Conservation (phyloP, 1,139 yeast species). For the Meyerozyma elateridarum region DNA sequence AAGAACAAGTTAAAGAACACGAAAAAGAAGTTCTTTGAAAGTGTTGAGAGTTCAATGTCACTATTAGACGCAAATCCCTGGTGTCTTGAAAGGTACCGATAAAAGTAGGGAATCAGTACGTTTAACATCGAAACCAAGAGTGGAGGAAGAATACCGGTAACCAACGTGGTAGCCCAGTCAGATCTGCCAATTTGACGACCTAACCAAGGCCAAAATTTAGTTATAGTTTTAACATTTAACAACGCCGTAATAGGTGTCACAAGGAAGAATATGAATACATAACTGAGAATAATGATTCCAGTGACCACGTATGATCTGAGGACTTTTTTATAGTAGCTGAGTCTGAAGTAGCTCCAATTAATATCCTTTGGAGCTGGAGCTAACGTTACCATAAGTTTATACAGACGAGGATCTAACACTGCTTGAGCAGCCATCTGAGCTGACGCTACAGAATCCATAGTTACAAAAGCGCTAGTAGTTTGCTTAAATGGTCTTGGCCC, state of each 20-base stretch:
- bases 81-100: slow-evolving; percentile 58
- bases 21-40: slow-evolving; percentile 78
- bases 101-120: slow-evolving; percentile 68
- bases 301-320: slow-evolving; percentile 60
- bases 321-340: slow-evolving; percentile 54
- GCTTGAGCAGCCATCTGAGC: slow-evolving; percentile 93
- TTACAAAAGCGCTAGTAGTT: slow-evolving; percentile 63
- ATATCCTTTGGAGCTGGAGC: slow-evolving; percentile 91
- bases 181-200: slow-evolving; percentile 58
- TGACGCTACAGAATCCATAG: slow-evolving; percentile 79
- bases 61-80: slow-evolving; percentile 81
- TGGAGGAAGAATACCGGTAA: slow-evolving; percentile 58
- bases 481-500: background rate
- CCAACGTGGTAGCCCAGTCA: slow-evolving; percentile 55
- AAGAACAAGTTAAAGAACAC: slow-evolving; percentile 80
- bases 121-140: slow-evolving; percentile 62
- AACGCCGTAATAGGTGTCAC: slow-evolving; percentile 70
- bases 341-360: slow-evolving; percentile 69
- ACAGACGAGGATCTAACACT: slow-evolving; percentile 72
- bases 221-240: slow-evolving; percentile 62
- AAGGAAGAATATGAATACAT: slow-evolving; percentile 68
- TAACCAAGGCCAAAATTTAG: slow-evolving; percentile 67
- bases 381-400: slow-evolving; percentile 63
- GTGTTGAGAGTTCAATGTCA: slow-evolving; percentile 74
- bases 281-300: slow-evolving; percentile 54